phyloP scores from a whole-genome alignment of 2,329 filamentous ascomycete genomes.

The Pseudogymnoascus sp. region DNA sequence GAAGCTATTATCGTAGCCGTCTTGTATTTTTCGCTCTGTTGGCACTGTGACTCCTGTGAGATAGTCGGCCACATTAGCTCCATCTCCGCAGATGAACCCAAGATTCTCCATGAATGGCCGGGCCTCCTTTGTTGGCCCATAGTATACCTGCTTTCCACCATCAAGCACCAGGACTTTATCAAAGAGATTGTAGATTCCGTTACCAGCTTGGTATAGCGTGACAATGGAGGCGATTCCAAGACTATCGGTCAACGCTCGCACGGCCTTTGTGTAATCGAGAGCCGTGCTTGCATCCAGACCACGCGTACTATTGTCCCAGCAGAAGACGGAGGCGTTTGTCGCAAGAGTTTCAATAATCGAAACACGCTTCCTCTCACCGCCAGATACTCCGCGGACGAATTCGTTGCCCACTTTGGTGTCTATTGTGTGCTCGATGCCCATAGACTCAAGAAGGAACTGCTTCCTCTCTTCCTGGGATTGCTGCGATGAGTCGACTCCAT shows the following conservation, averaged over 20 bases:
- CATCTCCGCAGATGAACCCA: constrained; percentile 55
- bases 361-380: constrained; percentile 55
- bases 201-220: constrained; percentile 63
- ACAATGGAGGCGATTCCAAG: constrained; percentile 54
- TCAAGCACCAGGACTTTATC: constrained; percentile 65
- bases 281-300: constrained; percentile 60
- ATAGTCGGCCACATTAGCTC: constrained; percentile 59
- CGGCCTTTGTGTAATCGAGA: constrained; percentile 51
- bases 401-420: constrained; percentile 51
- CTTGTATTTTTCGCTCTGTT: constrained; percentile 56
- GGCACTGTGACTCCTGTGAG: constrained; percentile 60
- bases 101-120: constrained; percentile 57
- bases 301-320: constrained; percentile 61
- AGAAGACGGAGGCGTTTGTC: constrained; percentile 40
- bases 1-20: constrained; percentile 34
- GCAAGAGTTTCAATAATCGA: constrained; percentile 45
- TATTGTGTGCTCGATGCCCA: constrained; percentile 46
- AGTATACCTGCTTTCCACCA: constrained; percentile 58
- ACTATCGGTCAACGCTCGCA: constrained; percentile 57
- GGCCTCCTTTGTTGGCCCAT: constrained; percentile 52
- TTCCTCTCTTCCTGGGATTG: constrained; percentile 46
- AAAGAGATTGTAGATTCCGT: constrained; percentile 62
- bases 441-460: constrained; percentile 34
- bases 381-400: constrained; percentile 54
- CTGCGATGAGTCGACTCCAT: constrained; percentile 30